Percentiles rank a stretch among this genome's conserved stretches.
Evolutionary conservation across 2,329 filamentous ascomycete genomes (phyloP).

Genomic region (Aspergillus intermedius): DNA sequence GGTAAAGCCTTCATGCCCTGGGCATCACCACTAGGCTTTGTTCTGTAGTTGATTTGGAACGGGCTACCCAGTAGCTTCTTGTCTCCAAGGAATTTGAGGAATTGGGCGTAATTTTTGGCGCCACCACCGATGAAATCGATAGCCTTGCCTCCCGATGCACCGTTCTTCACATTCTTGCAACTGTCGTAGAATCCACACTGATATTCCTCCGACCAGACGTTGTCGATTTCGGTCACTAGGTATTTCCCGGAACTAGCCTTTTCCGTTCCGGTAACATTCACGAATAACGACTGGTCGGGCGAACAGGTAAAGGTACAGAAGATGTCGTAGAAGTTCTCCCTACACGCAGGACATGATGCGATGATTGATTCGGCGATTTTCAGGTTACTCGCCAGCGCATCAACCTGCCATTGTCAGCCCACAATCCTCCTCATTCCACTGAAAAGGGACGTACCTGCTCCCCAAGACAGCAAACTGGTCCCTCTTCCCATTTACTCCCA

Average conservation of each 20-base stretch:
- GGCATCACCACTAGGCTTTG: constrained; percentile 54
- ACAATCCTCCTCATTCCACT: neutral
- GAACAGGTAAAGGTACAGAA: constrained; percentile 99
- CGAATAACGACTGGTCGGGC: constrained; percentile 87
- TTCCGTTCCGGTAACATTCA: constrained; percentile 78
- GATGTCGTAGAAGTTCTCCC: constrained; percentile 95
- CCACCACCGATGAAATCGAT: constrained; percentile 96
- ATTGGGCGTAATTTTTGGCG: constrained; percentile 78
- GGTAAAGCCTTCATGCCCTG: constrained; percentile 65
- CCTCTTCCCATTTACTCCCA: constrained; percentile 76
- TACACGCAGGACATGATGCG: constrained; percentile 90
- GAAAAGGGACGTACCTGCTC: constrained; percentile 54
- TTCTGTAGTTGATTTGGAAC: constrained; percentile 88
- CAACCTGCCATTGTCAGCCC: constrained; percentile 51
- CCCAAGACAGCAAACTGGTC: constrained; percentile 75
- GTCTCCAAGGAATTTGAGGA: constrained; percentile 87
- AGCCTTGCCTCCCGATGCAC: constrained; percentile 82
- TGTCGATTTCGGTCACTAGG: constrained; percentile 83
- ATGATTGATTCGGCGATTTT: constrained; percentile 84
- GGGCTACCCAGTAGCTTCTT: constrained; percentile 86
- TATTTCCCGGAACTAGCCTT: constrained; percentile 48
- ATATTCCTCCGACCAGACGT: constrained; percentile 77
- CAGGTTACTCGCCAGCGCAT: constrained; percentile 74
- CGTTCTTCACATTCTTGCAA: constrained; percentile 98
- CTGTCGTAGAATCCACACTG: constrained; percentile 88